Evolutionary conservation across 805 yeast genomes (phyloP), one percentile per base, ranked within the genome.

Genomic region (Sugiyamaella marilandica): DNA sequence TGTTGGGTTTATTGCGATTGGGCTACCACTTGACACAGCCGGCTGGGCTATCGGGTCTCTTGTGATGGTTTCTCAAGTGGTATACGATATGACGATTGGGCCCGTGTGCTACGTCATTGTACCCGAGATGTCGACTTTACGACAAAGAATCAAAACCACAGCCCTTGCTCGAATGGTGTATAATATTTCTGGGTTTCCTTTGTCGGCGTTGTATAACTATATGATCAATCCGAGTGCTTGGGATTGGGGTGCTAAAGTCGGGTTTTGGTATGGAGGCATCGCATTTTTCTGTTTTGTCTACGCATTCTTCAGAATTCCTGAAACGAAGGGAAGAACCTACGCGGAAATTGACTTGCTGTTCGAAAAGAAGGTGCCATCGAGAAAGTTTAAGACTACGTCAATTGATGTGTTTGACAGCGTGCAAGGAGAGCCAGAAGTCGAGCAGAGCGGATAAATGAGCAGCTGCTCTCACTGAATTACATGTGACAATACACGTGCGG

Each of bases 331-430:
- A 43, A 73, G 82, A 64, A 78, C 85, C 0, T 80, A 70, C 60
- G 82, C 79, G 45, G 85, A 82, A 61, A 69, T 82, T 61, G 85
- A 81, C 64, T 66, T 69, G 48, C 66, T 82, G 66, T 82, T 81
- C 65, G 71, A 50, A 44, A 49, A 56, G 55, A 55, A 59, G 44
- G 58, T 58, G 50, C 47, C 63, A 5, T 63, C 69, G 13, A 57
- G 66, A 41, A 61, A 65, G 53, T 58, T 63, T 37, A 49, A 35
- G 16, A 41, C 21, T 11, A 32, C 61, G 10, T 21, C 21, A 14
- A 57, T 58, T 16, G 58, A 58, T 51, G 47, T 47, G 10, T 54
- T 48, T 32, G 53, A 50, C 29, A 24, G 29, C 7, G 29, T 24
- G 7, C 29, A 3, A 24, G 7, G 7, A 24, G 29, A 24, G 7